Evolutionary conservation across 805 yeast species (phyloP).

Genomic region (Blastobotrys parvus): DNA sequence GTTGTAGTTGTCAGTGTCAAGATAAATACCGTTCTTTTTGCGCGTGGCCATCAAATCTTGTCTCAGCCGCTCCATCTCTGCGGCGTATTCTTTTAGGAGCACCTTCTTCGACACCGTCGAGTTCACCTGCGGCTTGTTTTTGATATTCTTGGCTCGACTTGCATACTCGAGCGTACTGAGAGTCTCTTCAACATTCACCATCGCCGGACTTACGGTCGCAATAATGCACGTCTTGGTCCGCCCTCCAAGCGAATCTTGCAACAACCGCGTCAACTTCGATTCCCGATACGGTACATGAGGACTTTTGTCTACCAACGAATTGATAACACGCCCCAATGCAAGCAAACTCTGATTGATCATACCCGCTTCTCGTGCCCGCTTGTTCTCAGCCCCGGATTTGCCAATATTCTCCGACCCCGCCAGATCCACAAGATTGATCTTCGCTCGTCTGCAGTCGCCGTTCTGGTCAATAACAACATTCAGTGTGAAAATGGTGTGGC

Average conservation of each 20-base stretch:
- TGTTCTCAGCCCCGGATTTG: constrained; percentile 79
- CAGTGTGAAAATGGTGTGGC: constrained; percentile 70
- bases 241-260: constrained; percentile 85
- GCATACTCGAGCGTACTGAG: constrained; percentile 83
- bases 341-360: constrained; percentile 81
- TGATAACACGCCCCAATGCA: constrained; percentile 84
- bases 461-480: constrained; percentile 43
- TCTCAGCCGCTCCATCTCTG: constrained; percentile 48
- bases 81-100: constrained; percentile 43
- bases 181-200: constrained; percentile 70
- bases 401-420: constrained; percentile 92
- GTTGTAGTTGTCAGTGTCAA: constrained; percentile 42
- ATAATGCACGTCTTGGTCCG: constrained; percentile 78
- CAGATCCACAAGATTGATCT: constrained; percentile 79
- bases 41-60: constrained; percentile 57
- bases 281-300: constrained; percentile 81
- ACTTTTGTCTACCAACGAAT: constrained; percentile 52
- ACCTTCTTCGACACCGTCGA: constrained; percentile 39
- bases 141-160: constrained; percentile 72
- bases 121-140: constrained; percentile 56
- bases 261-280: constrained; percentile 66
- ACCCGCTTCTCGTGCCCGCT: constrained; percentile 89
- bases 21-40: constrained; percentile 56
- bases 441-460: constrained; percentile 35
- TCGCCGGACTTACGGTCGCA: constrained; percentile 83